Base-by-base conservation (phyloP, 2,329 filamentous ascomycete species). In the Lithohypha guttulata region DNA sequence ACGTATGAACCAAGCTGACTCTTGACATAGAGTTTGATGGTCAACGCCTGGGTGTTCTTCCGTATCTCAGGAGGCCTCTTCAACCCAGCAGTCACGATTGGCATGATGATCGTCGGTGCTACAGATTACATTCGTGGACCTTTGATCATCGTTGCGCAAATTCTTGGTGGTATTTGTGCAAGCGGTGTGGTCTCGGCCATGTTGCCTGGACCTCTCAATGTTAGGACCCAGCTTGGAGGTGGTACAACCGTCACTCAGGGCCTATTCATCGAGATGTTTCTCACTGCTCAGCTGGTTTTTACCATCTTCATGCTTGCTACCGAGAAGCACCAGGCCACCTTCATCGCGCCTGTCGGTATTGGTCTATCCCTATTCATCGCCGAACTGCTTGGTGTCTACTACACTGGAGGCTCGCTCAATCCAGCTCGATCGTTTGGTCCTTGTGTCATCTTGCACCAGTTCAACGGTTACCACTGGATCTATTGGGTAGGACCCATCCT, bases 281-380 rank as follows among this genome's bases (percentile, higher is more conserved):
- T 79, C 19, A 81, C 77, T 0, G 62, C 72, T 0, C 67, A 78
- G 52, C 63, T 81, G 8, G 69, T 79, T 7, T 62, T 81, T 37
- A 70, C 75, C 3, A 71, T 81, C 20, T 73, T 77, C 55, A 79
- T 83, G 71, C 65, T 83, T 26, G 79, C 79, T 0, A 72, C 75
- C 3, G 78, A 84, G 55, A 44, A 44, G 28, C 40, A 44, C 19
- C 42, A 26, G 4, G 44, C 42, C n/a, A 31, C 42, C 5, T 32
- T 44, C n/a, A 32, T 47, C 6, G 44, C 44, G 3, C 41, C 42
- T 14, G 34, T 37, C 4, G 34, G 34, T 14, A 37, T 37, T 25
- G 44, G 42, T 10, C 43, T 47, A 20, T 47, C 43, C 31, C 40
- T 47, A 25, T 42, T 47, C 34, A 37, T 47, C 29, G 43, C 43